Base-by-base conservation (phyloP, 805 yeast genomes). In the Candida boleticola region DNA sequence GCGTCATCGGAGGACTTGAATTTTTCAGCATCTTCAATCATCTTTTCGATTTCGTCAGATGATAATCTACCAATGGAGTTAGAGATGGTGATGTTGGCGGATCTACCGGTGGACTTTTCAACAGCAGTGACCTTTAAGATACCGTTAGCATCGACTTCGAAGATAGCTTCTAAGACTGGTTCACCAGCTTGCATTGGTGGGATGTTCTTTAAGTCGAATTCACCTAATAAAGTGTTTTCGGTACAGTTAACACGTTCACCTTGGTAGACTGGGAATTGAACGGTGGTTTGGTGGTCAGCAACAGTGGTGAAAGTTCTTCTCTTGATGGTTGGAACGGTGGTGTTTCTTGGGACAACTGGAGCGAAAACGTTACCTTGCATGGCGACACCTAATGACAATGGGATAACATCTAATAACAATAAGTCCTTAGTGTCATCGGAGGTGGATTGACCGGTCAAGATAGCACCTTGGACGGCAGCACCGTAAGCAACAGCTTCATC, bases 1-100 rank as follows among this genome's bases (percentile, higher is more conserved):
- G 95, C 97, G 70, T 92, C 97, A 76, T 92, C 99, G 62, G 96
- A 87, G 66, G 92, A 80, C 89, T 92, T 92, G 96, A 89, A 70
- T 58, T 70, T 70, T 61, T 70, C 75, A 55, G 75, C 75, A 57
- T 70, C 75, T 49, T 57, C 54, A 54, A 70, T 69, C 75, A 70
- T 70, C 66, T 69, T 64, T 63, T 70, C 75, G 55, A 70, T 70
- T 63, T 70, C 75, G 46, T 69, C 75, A 52, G 73, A 62, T 29
- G 75, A 70, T 61, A 70, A 68, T 66, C 73, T 68, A 68, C 75
- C 75, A 52, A 69, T 70, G 41, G 74, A 69, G 71, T 70, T 70
- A 46, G 75, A 69, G 63, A 70, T 70, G 62, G 75, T 70, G 53
- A 70, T 70, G 71, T 70, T 69, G 49, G 74, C 74, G 42, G 75